Evolutionary conservation across 495 filamentous ascomycete species (phyloP).

Genomic region (Neurospora sp.): DNA sequence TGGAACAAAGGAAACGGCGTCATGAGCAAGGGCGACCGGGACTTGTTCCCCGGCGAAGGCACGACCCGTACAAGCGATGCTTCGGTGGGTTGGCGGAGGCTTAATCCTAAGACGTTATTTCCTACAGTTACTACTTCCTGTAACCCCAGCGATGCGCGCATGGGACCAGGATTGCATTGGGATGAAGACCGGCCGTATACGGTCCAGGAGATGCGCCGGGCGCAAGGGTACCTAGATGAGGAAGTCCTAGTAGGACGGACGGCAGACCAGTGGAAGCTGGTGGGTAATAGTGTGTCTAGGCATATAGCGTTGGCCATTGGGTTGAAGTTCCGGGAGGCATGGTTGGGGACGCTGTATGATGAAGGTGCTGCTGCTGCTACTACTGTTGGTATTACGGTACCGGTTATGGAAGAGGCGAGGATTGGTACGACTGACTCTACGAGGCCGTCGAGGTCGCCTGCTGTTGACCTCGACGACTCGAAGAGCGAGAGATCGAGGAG

Average conservation of each 20-base stretch:
- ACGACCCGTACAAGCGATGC: conserved; percentile 1
- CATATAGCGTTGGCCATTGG: conserved; percentile 52
- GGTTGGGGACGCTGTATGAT: conserved; percentile 25
- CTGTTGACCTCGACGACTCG: neutral
- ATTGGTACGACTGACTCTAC: neutral
- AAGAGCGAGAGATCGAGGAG: neutral
- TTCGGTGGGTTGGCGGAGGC: conserved; percentile 39
- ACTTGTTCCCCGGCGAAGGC: conserved; percentile 15
- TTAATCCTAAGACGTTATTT: conserved; percentile 41
- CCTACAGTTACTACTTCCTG: conserved; percentile 45
- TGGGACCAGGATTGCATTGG: conserved; percentile 49
- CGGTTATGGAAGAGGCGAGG: neutral
- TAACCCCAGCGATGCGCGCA: conserved; percentile 34
- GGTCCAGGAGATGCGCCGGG: conserved; percentile 52
- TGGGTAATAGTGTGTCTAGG: conserved; percentile 66
- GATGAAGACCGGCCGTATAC: conserved; percentile 44
- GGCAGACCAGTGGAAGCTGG: conserved; percentile 44
- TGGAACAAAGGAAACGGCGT: conserved; percentile 27
- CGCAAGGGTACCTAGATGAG: conserved; percentile 56
- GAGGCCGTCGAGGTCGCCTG: neutral
- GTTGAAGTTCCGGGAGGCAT: conserved; percentile 50
- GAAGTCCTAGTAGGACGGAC: conserved; percentile 53
- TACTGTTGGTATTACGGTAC: neutral
- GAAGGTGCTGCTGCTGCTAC: neutral
- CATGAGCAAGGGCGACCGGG: conserved; percentile 28